Evolutionary conservation across 768 basidiomycete species (phyloP).

Genomic region (Podaxis sp.): DNA sequence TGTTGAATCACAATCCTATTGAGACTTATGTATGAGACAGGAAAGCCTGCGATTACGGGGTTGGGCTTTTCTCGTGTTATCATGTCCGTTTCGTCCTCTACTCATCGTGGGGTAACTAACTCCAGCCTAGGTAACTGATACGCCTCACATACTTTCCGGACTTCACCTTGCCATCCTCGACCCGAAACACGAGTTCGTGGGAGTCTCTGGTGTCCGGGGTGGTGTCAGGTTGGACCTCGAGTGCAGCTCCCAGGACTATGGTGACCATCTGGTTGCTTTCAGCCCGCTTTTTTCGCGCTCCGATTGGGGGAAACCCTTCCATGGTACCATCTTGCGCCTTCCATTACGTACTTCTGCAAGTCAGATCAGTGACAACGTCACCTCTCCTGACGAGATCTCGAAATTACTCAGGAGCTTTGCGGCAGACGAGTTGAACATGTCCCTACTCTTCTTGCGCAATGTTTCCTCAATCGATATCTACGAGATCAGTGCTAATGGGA

Average conservation of each 20-base stretch:
- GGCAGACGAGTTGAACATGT: slow-evolving; percentile 37
- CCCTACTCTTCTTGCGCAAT: slow-evolving; percentile 44
- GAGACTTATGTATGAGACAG: slow-evolving; percentile 8
- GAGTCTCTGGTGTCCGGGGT: slow-evolving; percentile 24
- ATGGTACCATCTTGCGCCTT: slow-evolving; percentile 46
- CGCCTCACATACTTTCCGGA: slow-evolving; percentile 48
- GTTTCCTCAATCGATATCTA: slow-evolving; percentile 38
- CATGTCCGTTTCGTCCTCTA: slow-evolving; percentile 21
- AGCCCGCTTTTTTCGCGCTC: slow-evolving; percentile 22
- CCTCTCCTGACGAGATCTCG: slow-evolving; percentile 31
- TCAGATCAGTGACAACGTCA: slow-evolving; percentile 33
- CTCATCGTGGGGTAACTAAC: not conserved
- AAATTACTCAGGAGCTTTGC: slow-evolving; percentile 42
- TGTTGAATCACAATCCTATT: not conserved
- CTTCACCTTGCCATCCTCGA: slow-evolving; percentile 41
- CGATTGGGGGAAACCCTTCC: slow-evolving; percentile 23
- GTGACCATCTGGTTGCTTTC: slow-evolving; percentile 35
- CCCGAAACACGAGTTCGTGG: slow-evolving; percentile 32
- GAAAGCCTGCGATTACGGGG: slow-evolving; percentile 27
- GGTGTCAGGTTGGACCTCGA: slow-evolving; percentile 27
- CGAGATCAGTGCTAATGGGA: slow-evolving; percentile 33
- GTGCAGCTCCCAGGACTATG: slow-evolving; percentile 20
- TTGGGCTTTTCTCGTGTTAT: slow-evolving; percentile 28
- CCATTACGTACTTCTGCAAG: slow-evolving; percentile 39
- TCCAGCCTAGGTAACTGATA: slow-evolving; percentile 42